Evolutionary conservation across 2,329 filamentous ascomycete genomes (phyloP), one percentile per base, ranked within the genome.

Genomic region (Chaetomiaceae sp.): DNA sequence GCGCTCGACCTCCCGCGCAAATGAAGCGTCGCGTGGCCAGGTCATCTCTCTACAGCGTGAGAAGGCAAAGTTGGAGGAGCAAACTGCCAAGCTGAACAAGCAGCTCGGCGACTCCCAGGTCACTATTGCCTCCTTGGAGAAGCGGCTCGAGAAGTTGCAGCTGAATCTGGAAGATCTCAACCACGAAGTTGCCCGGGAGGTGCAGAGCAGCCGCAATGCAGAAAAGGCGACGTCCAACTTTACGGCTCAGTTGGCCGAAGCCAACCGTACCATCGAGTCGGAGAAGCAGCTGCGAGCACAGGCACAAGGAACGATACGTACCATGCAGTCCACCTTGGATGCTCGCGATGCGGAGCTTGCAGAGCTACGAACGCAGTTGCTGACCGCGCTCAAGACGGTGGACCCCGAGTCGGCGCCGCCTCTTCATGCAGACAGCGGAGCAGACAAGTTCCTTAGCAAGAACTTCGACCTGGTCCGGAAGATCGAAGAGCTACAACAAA

Each of bases 141-240:
- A 97, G 74, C 89, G 93, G 67, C 87, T 93, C 46, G 92, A 97
- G 69, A 96, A 96, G 69, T 76, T 97, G 23, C 82, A 90, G 45
- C 78, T 97, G 37, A 90, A 80, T 62, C 70, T 97, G 8, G 92
- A 99, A 66, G 92, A 99, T 66, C 75, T 96, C 31, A 95, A 89
- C 60, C 92, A 97, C 61, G 90, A 97, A 67, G 79, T 96, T 48
- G 87, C 87, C 44, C 81, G 90, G 25, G 92, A 96, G 69, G 89
- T 91, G 63, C 95, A 96, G 71, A 83, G 84, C 17, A 93, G 85
- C 63, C 84, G 92, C 53, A 93, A 87, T 65, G 92, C 91, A 4
- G 92, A 97, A 69, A 95, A 96, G 67, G 80, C 84, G 19, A 85
- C 89, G 16, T 95, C 89, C 0, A 86, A 83, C 31, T 79, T 86